Evolutionary conservation across 768 basidiomycete species (phyloP).

Genomic region (Filobasidium wieringae): DNA sequence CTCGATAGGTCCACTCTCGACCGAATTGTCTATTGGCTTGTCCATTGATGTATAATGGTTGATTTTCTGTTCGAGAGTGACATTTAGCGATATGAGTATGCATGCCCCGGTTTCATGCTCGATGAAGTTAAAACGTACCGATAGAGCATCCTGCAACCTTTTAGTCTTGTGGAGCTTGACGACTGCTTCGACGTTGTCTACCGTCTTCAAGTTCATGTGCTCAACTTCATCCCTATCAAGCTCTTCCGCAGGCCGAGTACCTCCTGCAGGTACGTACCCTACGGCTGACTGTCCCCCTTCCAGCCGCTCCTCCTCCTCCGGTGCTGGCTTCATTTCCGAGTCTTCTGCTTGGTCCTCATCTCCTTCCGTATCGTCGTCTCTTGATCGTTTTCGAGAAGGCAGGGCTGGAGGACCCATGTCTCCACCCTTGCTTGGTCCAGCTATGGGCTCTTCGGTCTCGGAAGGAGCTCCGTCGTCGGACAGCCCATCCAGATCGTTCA

Average conservation of each 20-base stretch:
- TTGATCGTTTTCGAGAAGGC: constrained; percentile 18
- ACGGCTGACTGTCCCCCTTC: constrained; percentile 48
- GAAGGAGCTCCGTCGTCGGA: constrained; percentile 47
- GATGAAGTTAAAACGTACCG: constrained; percentile 43
- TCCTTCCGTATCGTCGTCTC: constrained; percentile 41
- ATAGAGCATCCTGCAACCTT: constrained; percentile 73
- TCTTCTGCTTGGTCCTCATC: constrained; percentile 47
- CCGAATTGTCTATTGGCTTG: constrained; percentile 67
- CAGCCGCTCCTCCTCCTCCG: constrained; percentile 47
- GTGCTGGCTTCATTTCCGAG: constrained; percentile 43
- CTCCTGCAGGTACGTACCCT: constrained; percentile 47
- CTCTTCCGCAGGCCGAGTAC: constrained; percentile 87
- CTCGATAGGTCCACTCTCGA: constrained; percentile 55
- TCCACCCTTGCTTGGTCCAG: constrained; percentile 8
- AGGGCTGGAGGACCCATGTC: constrained; percentile 34
- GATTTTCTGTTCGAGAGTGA: constrained; percentile 54
- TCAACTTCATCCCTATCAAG: constrained; percentile 87
- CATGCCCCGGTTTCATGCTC: neutral
- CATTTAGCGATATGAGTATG: no score
- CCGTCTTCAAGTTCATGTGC: constrained; percentile 72
- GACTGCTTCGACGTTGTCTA: constrained; percentile 77
- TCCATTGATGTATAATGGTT: constrained; percentile 57
- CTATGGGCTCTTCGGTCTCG: constrained; percentile 7
- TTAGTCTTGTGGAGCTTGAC: constrained; percentile 81
- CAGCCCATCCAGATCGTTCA: constrained; percentile 80